Conservation (phyloP, 306 rosid genomes). For the Vigna nakashimae region DNA sequence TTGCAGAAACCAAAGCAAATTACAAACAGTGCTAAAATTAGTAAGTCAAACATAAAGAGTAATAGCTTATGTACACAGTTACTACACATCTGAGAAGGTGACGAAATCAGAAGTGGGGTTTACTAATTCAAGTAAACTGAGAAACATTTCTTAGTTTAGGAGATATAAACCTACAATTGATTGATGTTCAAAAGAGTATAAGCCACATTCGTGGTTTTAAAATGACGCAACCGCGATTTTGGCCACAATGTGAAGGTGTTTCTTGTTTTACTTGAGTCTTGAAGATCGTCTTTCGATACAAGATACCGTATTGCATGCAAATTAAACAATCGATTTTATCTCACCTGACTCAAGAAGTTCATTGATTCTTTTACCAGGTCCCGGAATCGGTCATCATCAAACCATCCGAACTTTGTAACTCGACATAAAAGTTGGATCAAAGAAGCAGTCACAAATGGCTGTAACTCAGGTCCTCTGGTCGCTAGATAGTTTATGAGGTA, state of each 20-base stretch:
- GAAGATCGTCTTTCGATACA: neutral
- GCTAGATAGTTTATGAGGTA: constrained; percentile 62
- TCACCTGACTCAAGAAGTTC: constrained; percentile 62
- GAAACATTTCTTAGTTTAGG: neutral
- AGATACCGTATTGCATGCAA: neutral
- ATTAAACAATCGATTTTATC: neutral
- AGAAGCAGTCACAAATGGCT: constrained; percentile 64
- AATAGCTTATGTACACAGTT: neutral
- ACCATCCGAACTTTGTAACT: constrained; percentile 65
- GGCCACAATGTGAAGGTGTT: neutral
- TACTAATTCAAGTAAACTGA: neutral
- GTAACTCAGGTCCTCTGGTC: constrained; percentile 66
- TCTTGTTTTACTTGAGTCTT: neutral
- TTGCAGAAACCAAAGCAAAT: neutral
- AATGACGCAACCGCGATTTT: neutral
- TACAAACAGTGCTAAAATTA: neutral
- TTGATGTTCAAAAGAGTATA: neutral
- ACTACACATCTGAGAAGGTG: constrained; percentile 12
- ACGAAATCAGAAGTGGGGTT: constrained; percentile 3
- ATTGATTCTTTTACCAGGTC: constrained; percentile 62
- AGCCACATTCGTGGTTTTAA: neutral
- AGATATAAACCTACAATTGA: neutral
- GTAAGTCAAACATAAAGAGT: neutral
- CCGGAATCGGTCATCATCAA: constrained; percentile 61
- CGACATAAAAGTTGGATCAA: constrained; percentile 60